Conservation (phyloP, 2,329 filamentous ascomycete species). For the Diaporthe velutina region DNA sequence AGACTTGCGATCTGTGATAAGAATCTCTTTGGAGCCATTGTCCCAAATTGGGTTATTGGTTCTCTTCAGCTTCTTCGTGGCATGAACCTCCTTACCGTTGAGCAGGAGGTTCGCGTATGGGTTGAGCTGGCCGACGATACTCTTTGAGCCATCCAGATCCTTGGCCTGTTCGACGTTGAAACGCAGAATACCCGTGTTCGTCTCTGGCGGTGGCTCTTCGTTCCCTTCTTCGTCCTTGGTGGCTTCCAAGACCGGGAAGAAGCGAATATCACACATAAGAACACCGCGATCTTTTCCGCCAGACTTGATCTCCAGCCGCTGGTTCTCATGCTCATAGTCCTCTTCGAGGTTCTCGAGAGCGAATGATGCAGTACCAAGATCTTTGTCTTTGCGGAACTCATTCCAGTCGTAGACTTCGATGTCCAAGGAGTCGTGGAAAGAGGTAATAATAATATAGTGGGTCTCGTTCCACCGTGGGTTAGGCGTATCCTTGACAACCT, state of each 20-base stretch:
- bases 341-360: conserved; percentile 85
- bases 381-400: conserved; percentile 95
- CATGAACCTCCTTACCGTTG: conserved; percentile 91
- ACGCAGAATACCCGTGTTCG: conserved; percentile 92
- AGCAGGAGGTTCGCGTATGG: conserved; percentile 90
- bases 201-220: conserved; percentile 84
- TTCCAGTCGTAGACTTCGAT: conserved; percentile 93
- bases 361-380: conserved; percentile 90
- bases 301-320: conserved; percentile 85
- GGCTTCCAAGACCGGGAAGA: conserved; percentile 91
- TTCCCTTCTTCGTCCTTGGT: conserved; percentile 81
- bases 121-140: conserved; percentile 89
- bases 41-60: conserved; percentile 98
- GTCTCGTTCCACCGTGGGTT: conserved; percentile 98
- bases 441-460: conserved; percentile 93
- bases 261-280: conserved; percentile 85
- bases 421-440: conserved; percentile 88
- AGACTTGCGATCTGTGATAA: conserved; percentile 92
- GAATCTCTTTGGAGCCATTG: conserved; percentile 90
- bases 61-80: conserved; percentile 92
- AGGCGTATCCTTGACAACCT: conserved; percentile 84
- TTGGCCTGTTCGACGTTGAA: conserved; percentile 97
- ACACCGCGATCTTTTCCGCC: conserved; percentile 88
- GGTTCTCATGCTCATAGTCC: conserved; percentile 82
- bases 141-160: conserved; percentile 93